These are phyloP conservation scores for Priceomyces castillae DNA, from an alignment of 805 yeast species.

Conservation along the genomic window DNA sequence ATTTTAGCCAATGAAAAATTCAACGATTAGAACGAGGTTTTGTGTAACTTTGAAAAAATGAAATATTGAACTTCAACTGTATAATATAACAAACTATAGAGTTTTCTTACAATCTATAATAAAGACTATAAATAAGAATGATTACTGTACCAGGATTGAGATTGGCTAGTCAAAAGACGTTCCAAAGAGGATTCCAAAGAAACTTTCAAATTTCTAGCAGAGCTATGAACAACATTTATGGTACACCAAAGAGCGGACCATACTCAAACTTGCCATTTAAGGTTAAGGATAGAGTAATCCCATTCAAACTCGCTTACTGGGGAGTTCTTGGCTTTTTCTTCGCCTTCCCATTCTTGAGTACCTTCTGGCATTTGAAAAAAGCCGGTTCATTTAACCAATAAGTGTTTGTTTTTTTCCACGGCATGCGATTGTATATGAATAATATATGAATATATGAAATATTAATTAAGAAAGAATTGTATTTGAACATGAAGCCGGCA, in stretches of 20 bases:
- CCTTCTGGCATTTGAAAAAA: conserved; percentile 83
- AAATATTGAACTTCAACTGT: not conserved
- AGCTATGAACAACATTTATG: conserved; percentile 32
- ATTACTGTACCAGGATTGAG: conserved; percentile 20
- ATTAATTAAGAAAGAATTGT: not conserved
- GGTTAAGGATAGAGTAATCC: conserved; percentile 80
- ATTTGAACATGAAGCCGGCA: not conserved
- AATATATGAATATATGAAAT: not conserved
- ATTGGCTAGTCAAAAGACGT: conserved; percentile 8
- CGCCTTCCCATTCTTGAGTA: conserved; percentile 70
- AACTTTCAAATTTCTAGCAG: conserved; percentile 48
- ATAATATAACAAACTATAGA: not conserved
- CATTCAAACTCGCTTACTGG: conserved; percentile 80
- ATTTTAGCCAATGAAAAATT: conserved; percentile 12
- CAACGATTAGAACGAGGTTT: conserved; percentile 6
- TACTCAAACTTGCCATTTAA: conserved; percentile 93
- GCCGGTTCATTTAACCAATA: conserved; percentile 59
- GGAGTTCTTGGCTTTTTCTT: conserved; percentile 59
- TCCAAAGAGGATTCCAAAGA: conserved; percentile 19
- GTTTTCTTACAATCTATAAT: not conserved
- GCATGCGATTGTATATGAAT: conserved; percentile 3
- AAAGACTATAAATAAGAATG: conserved; percentile 13
- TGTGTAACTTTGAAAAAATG: conserved; percentile 9
- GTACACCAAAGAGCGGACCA: conserved; percentile 55
- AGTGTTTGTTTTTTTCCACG: not conserved